A percentile compares a stretch with the other conserved stretches of the same genome.
phyloP scores from a whole-genome alignment of 345 rosid genomes.

The Sapria himalayana region DNA sequence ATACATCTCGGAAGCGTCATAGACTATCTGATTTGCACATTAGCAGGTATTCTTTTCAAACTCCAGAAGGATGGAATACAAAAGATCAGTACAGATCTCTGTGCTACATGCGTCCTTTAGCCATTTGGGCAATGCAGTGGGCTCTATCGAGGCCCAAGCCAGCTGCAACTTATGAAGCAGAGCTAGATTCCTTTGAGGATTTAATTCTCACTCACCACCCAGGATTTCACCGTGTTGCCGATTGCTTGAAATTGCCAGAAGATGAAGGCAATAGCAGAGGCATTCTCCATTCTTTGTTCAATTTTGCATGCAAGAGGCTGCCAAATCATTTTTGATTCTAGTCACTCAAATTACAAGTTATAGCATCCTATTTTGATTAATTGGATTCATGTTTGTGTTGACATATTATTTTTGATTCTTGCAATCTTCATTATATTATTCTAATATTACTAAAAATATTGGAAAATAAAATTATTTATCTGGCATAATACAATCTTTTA shows the following conservation, averaged over 20 bases:
- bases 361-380: too few species aligned
- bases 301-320: conserved; percentile 48
- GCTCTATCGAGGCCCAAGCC: conserved; percentile 31
- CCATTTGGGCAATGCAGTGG: conserved; percentile 97
- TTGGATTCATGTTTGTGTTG: too few species aligned
- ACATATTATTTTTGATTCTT: too few species aligned
- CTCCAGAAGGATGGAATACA: conserved; percentile 75
- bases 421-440: too few species aligned
- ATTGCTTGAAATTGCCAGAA: conserved; percentile 39
- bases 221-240: conserved; percentile 46
- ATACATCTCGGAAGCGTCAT: too few species aligned
- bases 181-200: conserved; percentile 14
- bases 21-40: too few species aligned
- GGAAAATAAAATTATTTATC: too few species aligned
- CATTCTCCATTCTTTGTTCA: conserved; percentile 31
- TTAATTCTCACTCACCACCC: conserved; percentile 19
- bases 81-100: conserved; percentile 43
- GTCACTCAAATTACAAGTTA: too few species aligned
- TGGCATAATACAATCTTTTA: too few species aligned
- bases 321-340: conserved; percentile 5
- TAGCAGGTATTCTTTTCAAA: conserved; percentile 65
- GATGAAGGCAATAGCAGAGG: conserved; percentile 20
- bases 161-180: conserved; percentile 11
- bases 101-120: conserved; percentile 71
- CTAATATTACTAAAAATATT: too few species aligned